phyloP scores from a whole-genome alignment of 306 rosid species.

The Castanea mollissima region DNA sequence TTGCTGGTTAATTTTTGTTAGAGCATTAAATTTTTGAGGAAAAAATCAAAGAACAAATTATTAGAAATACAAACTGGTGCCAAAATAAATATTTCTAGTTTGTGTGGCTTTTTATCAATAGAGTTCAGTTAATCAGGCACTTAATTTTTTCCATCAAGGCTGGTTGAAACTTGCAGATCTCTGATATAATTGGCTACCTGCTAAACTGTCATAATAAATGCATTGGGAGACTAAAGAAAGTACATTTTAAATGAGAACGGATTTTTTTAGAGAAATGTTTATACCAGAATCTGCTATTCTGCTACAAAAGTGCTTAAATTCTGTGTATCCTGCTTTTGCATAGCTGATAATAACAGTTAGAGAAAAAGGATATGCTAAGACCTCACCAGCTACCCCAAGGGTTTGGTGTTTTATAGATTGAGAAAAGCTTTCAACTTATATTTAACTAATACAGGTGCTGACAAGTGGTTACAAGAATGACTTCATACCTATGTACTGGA shows the following conservation, averaged over 20 bases:
- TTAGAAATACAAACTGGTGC: neutral
- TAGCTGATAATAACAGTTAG: constrained; percentile 47
- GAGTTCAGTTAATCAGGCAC: neutral
- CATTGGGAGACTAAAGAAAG: neutral
- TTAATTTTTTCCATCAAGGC: neutral
- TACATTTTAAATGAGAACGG: constrained; percentile 5
- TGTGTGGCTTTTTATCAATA: neutral
- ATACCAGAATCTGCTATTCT: constrained; percentile 93
- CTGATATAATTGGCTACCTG: neutral
- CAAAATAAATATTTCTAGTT: neutral
- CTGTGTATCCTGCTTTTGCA: constrained; percentile 54
- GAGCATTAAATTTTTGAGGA: neutral
- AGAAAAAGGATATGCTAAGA: constrained; percentile 13
- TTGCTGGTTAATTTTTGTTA: too few relatives aligned
- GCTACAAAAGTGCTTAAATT: constrained; percentile 58
- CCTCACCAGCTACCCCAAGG: constrained; percentile 18
- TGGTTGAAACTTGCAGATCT: neutral
- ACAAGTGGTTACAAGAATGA: constrained; percentile 6
- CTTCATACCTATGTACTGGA: constrained; percentile 58
- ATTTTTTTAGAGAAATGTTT: constrained; percentile 20
- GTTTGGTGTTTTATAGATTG: constrained; percentile 14
- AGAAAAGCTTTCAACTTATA: constrained; percentile 6
- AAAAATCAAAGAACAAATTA: neutral
- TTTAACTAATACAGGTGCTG: neutral
- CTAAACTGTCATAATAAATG: constrained; percentile 5